A percentile compares a stretch with the other conserved stretches of the same genome.
phyloP scores from a whole-genome alignment of 176 grass and related monocot species.

The Poa pratensis region DNA sequence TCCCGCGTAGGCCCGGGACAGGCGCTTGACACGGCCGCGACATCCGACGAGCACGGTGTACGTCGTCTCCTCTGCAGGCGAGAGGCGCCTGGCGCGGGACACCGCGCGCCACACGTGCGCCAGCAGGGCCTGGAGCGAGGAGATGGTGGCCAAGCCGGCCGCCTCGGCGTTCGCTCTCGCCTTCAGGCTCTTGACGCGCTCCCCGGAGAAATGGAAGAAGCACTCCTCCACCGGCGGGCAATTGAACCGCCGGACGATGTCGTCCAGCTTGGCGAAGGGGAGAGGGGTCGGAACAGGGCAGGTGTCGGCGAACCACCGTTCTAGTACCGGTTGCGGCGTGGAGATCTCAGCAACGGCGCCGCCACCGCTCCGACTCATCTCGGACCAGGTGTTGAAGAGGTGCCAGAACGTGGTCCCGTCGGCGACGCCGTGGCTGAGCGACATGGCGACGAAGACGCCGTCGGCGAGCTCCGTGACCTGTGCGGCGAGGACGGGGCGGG shows the following conservation, averaged over 20 bases:
- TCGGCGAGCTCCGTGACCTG: too few relatives aligned
- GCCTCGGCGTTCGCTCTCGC: slow-evolving; percentile 2
- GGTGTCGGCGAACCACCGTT: neutral
- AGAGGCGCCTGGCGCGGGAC: slow-evolving; percentile 5
- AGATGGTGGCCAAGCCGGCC: neutral
- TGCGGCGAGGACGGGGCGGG: too few relatives aligned
- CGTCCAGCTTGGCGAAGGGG: slow-evolving; percentile 6
- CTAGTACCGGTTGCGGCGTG: neutral
- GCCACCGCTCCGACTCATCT: too few relatives aligned
- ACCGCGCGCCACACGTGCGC: slow-evolving; percentile 21
- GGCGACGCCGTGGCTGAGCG: too few relatives aligned
- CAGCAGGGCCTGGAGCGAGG: slow-evolving; percentile 17
- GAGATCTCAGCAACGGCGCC: neutral
- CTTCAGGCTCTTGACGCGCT: neutral
- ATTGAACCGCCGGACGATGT: slow-evolving; percentile 5
- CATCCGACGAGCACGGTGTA: slow-evolving; percentile 18
- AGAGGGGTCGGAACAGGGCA: slow-evolving; percentile 6
- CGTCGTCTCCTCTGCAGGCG: neutral
- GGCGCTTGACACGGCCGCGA: slow-evolving; percentile 10
- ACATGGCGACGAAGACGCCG: too few relatives aligned
- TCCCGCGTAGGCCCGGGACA: neutral
- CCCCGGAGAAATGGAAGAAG: slow-evolving; percentile 18
- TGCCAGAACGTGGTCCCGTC: too few relatives aligned
- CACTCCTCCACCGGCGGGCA: slow-evolving; percentile 5
- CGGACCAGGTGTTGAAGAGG: too few relatives aligned